Percentiles rank a stretch among this genome's conserved stretches.
phyloP scores from a whole-genome alignment of 2,329 filamentous ascomycete genomes.

The Fusarium burgessii region DNA sequence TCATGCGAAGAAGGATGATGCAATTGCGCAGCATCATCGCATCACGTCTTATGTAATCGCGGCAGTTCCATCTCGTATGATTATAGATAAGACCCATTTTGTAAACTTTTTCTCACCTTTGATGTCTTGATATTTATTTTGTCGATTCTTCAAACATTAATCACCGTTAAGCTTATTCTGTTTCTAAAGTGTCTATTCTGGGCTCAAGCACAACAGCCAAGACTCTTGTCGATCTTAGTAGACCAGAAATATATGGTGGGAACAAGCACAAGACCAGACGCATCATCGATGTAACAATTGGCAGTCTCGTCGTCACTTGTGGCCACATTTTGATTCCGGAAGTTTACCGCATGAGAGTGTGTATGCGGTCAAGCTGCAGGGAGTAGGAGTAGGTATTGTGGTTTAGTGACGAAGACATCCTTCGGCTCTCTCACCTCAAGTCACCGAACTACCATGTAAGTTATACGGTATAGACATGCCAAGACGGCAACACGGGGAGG shows the following conservation, averaged over 20 bases:
- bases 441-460: conserved; percentile 21
- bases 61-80: neutral
- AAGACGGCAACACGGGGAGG: conserved; percentile 7
- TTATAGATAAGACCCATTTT: neutral
- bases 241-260: neutral
- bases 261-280: conserved; percentile 3
- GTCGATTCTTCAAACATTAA: neutral
- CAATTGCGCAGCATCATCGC: conserved; percentile 19
- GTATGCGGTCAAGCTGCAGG: neutral
- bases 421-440: conserved; percentile 29
- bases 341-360: conserved; percentile 18
- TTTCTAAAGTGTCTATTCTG: neutral
- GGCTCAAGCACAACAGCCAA: neutral
- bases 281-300: conserved; percentile 8
- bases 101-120: neutral
- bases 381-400: neutral
- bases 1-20: conserved; percentile 23
- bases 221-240: conserved; percentile 8
- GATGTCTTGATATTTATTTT: neutral
- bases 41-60: conserved; percentile 36
- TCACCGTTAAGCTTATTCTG: neutral
- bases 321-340: conserved; percentile 14
- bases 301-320: conserved; percentile 15
- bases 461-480: conserved; percentile 16
- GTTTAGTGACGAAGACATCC: neutral